phyloP scores from a whole-genome alignment of 1,139 yeast species.

The Candida sp. region DNA sequence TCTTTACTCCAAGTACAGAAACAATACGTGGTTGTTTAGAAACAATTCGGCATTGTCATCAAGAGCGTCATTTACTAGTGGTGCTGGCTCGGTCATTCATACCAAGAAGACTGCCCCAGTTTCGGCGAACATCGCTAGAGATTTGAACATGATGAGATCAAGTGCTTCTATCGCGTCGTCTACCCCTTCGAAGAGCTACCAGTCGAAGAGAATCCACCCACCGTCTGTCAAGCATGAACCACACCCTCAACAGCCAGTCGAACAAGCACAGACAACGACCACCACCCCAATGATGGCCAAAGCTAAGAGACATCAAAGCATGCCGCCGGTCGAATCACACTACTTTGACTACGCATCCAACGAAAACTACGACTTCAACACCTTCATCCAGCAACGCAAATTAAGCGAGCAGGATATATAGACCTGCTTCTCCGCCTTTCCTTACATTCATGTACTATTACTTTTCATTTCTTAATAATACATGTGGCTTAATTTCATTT shows the following conservation, averaged over 20 bases:
- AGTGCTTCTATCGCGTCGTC: slow-evolving; percentile 17
- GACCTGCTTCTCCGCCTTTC: neutral
- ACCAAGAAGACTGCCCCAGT: neutral
- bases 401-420: slow-evolving; percentile 5
- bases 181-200: slow-evolving; percentile 16
- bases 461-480: neutral
- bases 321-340: slow-evolving; percentile 15
- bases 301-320: slow-evolving; percentile 6
- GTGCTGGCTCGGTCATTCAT: neutral
- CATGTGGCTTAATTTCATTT: neutral
- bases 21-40: slow-evolving; percentile 30
- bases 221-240: slow-evolving; percentile 5
- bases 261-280: no score
- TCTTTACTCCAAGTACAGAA: slow-evolving; percentile 48
- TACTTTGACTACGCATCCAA: slow-evolving; percentile 35
- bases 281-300: neutral
- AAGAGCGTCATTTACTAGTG: slow-evolving; percentile 3
- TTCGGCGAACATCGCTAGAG: neutral
- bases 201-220: slow-evolving; percentile 22
- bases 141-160: slow-evolving; percentile 13
- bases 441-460: no score
- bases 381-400: slow-evolving; percentile 37
- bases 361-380: slow-evolving; percentile 38
- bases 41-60: slow-evolving; percentile 17
- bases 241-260: no score